These are phyloP conservation scores for Debaryomycetaceae sp. DNA, from an alignment of 1,139 yeast species.

Conservation along the genomic window DNA sequence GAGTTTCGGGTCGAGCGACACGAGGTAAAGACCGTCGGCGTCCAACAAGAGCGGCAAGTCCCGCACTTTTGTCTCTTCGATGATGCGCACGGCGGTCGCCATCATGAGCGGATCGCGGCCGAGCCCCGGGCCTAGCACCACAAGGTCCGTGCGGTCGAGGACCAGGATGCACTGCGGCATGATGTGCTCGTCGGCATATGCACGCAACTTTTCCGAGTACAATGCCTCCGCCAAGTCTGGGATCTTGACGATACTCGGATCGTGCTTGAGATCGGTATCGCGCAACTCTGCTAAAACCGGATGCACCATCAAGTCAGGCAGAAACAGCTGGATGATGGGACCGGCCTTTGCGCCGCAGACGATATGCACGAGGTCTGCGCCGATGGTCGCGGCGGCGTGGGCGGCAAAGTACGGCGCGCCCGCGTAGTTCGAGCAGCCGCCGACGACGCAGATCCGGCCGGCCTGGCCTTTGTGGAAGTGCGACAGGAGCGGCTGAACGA, in stretches of 20 bases:
- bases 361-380: constrained; percentile 83
- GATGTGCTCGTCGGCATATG: constrained; percentile 29
- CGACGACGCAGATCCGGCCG: constrained; percentile 78
- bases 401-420: constrained; percentile 95
- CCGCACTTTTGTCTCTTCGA: constrained; percentile 42
- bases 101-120: constrained; percentile 74
- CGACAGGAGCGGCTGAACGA: constrained; percentile 71
- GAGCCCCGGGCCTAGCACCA: constrained; percentile 88
- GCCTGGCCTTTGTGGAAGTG: constrained; percentile 86
- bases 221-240: constrained; percentile 9
- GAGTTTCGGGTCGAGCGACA: constrained; percentile 46
- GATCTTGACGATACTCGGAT: constrained; percentile 1
- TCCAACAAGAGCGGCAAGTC: constrained; percentile 67
- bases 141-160: constrained; percentile 61
- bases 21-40: constrained; percentile 73
- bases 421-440: constrained; percentile 92
- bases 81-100: constrained; percentile 43
- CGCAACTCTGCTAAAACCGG: constrained; percentile 52
- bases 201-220: constrained; percentile 11
- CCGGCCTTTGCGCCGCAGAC: constrained; percentile 77
- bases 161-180: constrained; percentile 45
- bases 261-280: constrained; percentile 6
- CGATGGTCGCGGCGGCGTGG: constrained; percentile 72
- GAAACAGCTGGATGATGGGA: constrained; percentile 69
- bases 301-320: constrained; percentile 94